Base-by-base conservation (phyloP, 192 early-diverging fungal species). In the Coemansia sp. region DNA sequence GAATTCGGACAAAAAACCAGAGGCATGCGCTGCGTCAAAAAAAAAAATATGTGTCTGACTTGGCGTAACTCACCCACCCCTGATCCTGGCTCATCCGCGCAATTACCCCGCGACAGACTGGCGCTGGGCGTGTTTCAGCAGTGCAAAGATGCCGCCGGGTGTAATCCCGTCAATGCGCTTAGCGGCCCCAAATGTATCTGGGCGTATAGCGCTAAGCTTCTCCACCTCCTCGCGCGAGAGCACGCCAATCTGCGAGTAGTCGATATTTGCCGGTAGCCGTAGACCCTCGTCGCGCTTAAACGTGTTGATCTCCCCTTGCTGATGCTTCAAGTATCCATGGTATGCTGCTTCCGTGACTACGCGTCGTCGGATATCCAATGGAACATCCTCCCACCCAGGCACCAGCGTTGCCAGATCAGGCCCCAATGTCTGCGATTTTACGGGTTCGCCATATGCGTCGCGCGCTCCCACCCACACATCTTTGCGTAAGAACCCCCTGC, bases 91-190 rank as follows among this genome's bases (percentile, higher is more conserved):
- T 46, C 39, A 46, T 46, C 39, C 3, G 14, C 10, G 39, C 9
- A 46, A 46, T 46, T 14, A 46, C 17, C 39, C 39, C 2, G 39
- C 11, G 17, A 46, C 39, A 46, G 39, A 17, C 11, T 17, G 54
- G 51, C 73, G 78, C 70, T 71, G 78, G 2, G 85, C 86, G 61
- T 88, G 84, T 46, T 85, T 87, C 22, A 93, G 77, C 57, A 93
- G 68, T 24, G 86, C 85, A 25, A 93, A 57, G 53, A 93, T 84
- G n/a, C 84, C 86, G 5, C 88, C 87, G 17, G 91, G 90, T 30
- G 91, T 93, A 73, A 93, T 88, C 3, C 91, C 91, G 57, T 89
- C 90, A 56, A 93, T 88, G 39, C 91, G 80, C 76, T 91, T 90
- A 23, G 88, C 91, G 6, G 90, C 91, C 39, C 91, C 72, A 24